Evolutionary conservation across 306 rosid genomes (phyloP), one percentile per base, ranked within the genome.

Genomic region (Crataegus laevigata): DNA sequence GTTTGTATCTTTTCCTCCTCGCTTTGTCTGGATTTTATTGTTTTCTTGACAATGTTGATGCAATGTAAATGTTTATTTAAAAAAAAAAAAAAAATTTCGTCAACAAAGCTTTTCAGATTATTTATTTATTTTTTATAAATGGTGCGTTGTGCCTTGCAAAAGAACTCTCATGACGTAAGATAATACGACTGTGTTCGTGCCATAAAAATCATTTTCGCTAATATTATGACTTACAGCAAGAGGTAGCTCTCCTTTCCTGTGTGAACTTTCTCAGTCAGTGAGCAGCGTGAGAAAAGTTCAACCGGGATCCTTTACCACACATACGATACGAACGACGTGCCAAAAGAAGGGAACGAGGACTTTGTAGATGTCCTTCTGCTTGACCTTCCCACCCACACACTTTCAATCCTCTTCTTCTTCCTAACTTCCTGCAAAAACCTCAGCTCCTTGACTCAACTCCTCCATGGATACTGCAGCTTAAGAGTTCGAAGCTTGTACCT

Each of bases 391-490:
- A 18, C 52, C 58, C n/a, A 54, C 13, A n/a, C 75, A n/a, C 74
- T 70, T 69, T 59, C 64, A 12, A n/a, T 71, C 54, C 19, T 72
- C 66, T 55, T 51, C 45, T 71, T 71, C 64, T 34, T 54, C 30
- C 54, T 11, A 34, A 7, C 26, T 40, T 58, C 54, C 5, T 42
- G 3, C 30, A 52, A 24, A 17, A 14, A 8, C 66, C 66, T 34
- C 14, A 22, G 17, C 54, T 72, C 15, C 40, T 18, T 36, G 15
- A 4, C 66, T 7, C 30, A 66, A 66, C 22, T 66, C 70, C 45
- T 66, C 29, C 51, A 36, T 72, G 38, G 65, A 32, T 22, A 22
- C 30, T 51, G 45, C 8, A 52, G 8, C 50, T 34, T 13, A 1
- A 1, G 14, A 19, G 28, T 34, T 71, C 65, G 32, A 40, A 71